Base-by-base conservation (phyloP, 441 rosid species). In the Populus hybrid region DNA sequence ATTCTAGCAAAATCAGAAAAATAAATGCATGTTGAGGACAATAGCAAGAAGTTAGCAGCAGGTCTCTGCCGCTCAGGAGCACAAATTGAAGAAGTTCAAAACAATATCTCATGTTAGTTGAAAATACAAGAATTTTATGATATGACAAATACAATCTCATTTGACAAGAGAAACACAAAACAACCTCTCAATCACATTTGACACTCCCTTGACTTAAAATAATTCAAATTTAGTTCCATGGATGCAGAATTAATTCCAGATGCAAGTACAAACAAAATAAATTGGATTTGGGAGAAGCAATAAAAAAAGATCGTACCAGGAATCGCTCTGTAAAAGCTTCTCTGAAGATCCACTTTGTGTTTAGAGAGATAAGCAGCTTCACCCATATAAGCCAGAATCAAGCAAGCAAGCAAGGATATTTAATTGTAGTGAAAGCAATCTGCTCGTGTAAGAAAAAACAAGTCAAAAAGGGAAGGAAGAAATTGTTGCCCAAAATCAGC, bases 301-400 rank as follows among this genome's bases (percentile, higher is more conserved):
- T 26, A 64, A 21, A 67, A n/a, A 68, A 61, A 35, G 65, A 18
- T 61, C 67, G 68, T 84, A 86, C 91, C 83, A 19, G 90, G 87
- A 32, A 84, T 80, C 9, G 89, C 81, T 50, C 69, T 80, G 68
- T 84, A 86, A 77, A 87, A 86, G 75, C 86, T 78, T 76, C 78
- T 80, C 32, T 76, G 75, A 19, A 84, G 82, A 71, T 84, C 84
- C 32, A 68, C 80, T 46, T 73, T 75, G 75, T 87, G 82, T 82
- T 75, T 80, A 30, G 86, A 80, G 68, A 86, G 86, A 79, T 83
- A 87, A 12, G 89, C 85, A 18, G 90, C 90, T 73, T 86, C 87
- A n/a, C 90, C 89, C 84, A 87, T 81, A 67, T 87, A 87, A 4
- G 84, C 81, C 67, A 86, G 72, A 61, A 86, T 76, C 36, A 34